Percentiles rank a stretch among this genome's conserved stretches.
These are phyloP conservation scores for Penicillium roqueforti DNA, from an alignment of 495 filamentous ascomycete genomes.

Conservation along the genomic window DNA sequence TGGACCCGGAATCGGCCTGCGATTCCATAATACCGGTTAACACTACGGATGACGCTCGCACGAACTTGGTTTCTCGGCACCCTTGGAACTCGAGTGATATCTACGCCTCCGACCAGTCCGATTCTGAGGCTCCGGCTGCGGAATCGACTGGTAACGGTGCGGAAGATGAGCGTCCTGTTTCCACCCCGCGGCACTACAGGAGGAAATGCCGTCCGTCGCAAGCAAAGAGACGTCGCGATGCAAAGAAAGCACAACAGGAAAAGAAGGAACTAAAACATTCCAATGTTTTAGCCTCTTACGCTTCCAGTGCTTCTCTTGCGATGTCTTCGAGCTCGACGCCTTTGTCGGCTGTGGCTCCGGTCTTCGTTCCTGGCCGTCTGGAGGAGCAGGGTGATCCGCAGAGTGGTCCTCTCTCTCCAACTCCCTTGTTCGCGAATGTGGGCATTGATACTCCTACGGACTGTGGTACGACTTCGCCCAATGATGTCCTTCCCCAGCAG, in stretches of 20 bases:
- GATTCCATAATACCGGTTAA: not conserved
- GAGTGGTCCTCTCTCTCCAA: not conserved
- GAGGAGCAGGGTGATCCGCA: not conserved
- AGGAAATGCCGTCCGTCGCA: not conserved
- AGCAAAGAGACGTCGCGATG: not conserved
- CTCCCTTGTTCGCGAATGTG: not conserved
- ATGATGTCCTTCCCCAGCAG: not conserved
- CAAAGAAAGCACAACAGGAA: not conserved
- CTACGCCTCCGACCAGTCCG: not conserved
- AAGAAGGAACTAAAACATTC: not conserved
- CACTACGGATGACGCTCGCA: not conserved
- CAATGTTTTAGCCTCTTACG: not conserved
- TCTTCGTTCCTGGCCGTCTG: not conserved
- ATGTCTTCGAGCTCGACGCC: not conserved
- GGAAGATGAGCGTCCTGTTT: not conserved
- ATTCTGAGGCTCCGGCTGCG: not conserved
- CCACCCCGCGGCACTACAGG: not conserved
- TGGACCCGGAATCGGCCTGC: not conserved
- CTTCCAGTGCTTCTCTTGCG: not conserved
- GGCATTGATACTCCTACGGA: not conserved
- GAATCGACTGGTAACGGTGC: not conserved
- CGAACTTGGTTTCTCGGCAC: not conserved
- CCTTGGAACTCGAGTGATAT: not conserved
- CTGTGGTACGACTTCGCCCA: not conserved
- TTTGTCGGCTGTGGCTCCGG: constrained; percentile 1